Evolutionary conservation across 805 yeast genomes (phyloP).

Genomic region (Ogataea polymorpha): DNA sequence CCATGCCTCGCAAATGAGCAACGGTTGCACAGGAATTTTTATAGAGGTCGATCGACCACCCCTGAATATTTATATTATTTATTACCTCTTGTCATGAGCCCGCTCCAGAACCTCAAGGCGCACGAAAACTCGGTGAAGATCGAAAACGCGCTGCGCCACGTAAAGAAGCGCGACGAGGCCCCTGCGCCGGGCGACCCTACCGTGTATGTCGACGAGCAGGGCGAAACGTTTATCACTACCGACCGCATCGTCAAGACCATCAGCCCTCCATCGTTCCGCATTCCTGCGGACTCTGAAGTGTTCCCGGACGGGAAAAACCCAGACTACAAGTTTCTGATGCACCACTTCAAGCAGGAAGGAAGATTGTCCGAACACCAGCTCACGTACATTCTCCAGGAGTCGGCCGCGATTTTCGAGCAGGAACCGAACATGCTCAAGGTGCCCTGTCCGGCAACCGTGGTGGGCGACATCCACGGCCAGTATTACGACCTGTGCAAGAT

Average conservation of each 20-base stretch:
- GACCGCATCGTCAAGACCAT: conserved; percentile 57
- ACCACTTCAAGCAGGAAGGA: conserved; percentile 81
- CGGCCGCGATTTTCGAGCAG: conserved; percentile 54
- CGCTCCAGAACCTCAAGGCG: conserved; percentile 18
- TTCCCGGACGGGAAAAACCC: conserved; percentile 65
- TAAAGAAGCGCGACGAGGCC: conserved; percentile 41
- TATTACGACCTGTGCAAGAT: conserved; percentile 85
- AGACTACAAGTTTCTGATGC: conserved; percentile 63
- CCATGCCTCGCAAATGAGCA: conserved; percentile 50
- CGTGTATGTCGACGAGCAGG: conserved; percentile 53
- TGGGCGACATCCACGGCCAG: conserved; percentile 98
- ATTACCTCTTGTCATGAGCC: conserved; percentile 2
- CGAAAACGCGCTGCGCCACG: conserved; percentile 61
- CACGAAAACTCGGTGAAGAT: conserved; percentile 53
- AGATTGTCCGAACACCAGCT: conserved; percentile 71
- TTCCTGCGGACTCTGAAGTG: conserved; percentile 68
- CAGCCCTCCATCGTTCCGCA: conserved; percentile 57
- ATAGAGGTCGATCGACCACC: conserved; percentile 4
- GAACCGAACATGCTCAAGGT: conserved; percentile 81
- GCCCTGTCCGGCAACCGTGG: conserved; percentile 90
- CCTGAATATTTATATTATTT: background rate
- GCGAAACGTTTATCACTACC: conserved; percentile 50
- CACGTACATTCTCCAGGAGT: conserved; percentile 56
- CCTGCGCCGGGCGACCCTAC: conserved; percentile 34
- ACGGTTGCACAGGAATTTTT: background rate